Percentiles rank a stretch among this genome's conserved stretches.
Conservation (phyloP, 768 basidiomycete genomes). For the Suillus spraguei region DNA sequence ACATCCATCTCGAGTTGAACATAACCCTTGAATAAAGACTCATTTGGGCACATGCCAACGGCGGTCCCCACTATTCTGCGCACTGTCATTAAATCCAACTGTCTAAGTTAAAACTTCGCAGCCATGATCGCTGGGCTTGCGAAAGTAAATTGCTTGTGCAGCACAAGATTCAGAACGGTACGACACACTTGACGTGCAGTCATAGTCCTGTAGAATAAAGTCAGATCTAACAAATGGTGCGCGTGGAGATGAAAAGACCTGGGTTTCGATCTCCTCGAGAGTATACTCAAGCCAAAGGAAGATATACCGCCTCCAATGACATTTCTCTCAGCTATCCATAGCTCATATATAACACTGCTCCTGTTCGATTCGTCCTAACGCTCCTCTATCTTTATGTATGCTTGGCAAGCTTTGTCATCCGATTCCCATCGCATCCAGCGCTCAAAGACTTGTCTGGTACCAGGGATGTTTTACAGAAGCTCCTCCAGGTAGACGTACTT, state of each 20-base stretch:
- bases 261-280: conserved; percentile 92
- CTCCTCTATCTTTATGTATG: conserved; percentile 98
- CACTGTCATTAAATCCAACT: conserved; percentile 78
- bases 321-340: conserved; percentile 90
- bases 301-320: conserved; percentile 89
- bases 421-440: conserved; percentile 99
- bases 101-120: conserved; percentile 89
- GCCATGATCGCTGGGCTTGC: conserved; percentile 94
- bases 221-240: conserved; percentile 4
- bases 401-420: conserved; percentile 99
- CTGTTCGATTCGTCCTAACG: conserved; percentile 91
- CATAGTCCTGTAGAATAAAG: conserved; percentile 62
- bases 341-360: conserved; percentile 90
- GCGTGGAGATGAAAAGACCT: conserved; percentile 48
- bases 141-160: conserved; percentile 97
- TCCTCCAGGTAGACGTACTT: conserved; percentile 99
- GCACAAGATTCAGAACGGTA: conserved; percentile 84
- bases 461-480: conserved; percentile 92
- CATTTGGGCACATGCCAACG: conserved; percentile 96
- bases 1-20: conserved; percentile 93
- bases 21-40: conserved; percentile 93
- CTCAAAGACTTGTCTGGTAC: conserved; percentile 97
- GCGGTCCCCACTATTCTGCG: conserved; percentile 87
- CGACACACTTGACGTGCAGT: conserved; percentile 87
- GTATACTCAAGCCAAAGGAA: conserved; percentile 97